phyloP scores from a whole-genome alignment of 2,329 filamentous ascomycete species.

The Clonostachys chloroleuca region DNA sequence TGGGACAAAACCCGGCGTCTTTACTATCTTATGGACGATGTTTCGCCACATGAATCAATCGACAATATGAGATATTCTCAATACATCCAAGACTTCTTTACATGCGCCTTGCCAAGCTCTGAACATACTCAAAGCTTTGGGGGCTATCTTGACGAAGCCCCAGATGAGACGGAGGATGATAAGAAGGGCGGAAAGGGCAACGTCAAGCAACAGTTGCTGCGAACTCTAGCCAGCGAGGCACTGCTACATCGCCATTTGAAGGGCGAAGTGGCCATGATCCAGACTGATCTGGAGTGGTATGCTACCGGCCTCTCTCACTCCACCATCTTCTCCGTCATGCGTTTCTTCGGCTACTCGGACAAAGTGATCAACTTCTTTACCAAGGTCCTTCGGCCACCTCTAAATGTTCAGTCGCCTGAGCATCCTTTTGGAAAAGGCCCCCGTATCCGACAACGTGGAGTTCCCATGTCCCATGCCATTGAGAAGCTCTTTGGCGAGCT shows the following conservation, averaged over 20 bases:
- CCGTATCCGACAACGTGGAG: not conserved
- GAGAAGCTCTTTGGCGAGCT: not conserved
- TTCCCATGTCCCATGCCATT: not conserved
- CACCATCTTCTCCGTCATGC: constrained; percentile 47
- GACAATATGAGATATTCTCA: not conserved
- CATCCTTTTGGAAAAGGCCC: not conserved
- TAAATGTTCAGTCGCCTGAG: not conserved
- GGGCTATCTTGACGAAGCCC: not conserved
- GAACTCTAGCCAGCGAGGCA: not conserved
- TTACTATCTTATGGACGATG: too few species aligned
- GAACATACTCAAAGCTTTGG: not conserved
- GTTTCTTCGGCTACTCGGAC: constrained; percentile 45
- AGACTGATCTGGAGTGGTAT: constrained; percentile 55
- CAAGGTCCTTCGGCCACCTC: not conserved
- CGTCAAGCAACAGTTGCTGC: not conserved
- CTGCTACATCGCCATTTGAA: not conserved
- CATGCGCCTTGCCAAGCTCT: not conserved
- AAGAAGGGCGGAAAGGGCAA: not conserved
- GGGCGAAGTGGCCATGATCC: constrained; percentile 37
- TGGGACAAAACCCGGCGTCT: not conserved
- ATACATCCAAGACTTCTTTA: not conserved
- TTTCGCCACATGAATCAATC: too few species aligned
- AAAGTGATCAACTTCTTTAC: constrained; percentile 16
- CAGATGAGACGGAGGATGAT: not conserved
- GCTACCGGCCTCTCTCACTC: constrained; percentile 51